Evolutionary conservation across 2,329 filamentous ascomycete genomes (phyloP), one percentile per base, ranked within the genome.

Genomic region (Exophiala oligosperma): DNA sequence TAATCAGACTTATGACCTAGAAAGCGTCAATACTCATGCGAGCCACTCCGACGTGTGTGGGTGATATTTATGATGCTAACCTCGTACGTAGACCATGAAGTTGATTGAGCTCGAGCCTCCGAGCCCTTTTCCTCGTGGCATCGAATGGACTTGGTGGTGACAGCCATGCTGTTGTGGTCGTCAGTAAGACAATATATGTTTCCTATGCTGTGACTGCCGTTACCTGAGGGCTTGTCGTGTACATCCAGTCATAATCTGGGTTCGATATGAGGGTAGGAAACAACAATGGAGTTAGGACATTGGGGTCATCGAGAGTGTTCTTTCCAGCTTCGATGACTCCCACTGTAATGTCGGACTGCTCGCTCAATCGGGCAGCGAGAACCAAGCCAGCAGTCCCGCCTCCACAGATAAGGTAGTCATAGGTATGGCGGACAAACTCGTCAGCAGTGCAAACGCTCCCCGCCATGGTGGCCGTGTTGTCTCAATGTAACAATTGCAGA

Each of bases 101-200:
- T 72, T 72, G 35, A 72, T 59, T 1, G 62, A 69, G 56, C 64
- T 68, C 7, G 68, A 68, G 6, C 71, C 71, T 1, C 71, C 71
- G 11, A 73, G 50, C 2, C 68, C 59, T 35, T 67, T 70, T 8
- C 70, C 71, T 14, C 70, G 62, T 1, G 64, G 65, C 37, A 64
- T 44, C 26, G 44, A 51, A 40, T 64, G 48, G 11, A 32, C 12
- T 14, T 56, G 53, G 21, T 59, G 51, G 9, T 40, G 24, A 37
- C 41, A 17, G 17, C 17, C 17, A 17, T 17, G 17, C 17, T 17
- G 17, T 17, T 17, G 17, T 17, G 17, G 17, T 17, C 17, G 17
- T 17, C 17, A 17, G 17, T 17, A 17, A 17, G 17, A 17, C 17
- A 17, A 17, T 17, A 17, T 52, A 28, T 43, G 44, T 40, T 49